Conservation (phyloP, 169 alveolate genomes). For the Babesia caballi region DNA sequence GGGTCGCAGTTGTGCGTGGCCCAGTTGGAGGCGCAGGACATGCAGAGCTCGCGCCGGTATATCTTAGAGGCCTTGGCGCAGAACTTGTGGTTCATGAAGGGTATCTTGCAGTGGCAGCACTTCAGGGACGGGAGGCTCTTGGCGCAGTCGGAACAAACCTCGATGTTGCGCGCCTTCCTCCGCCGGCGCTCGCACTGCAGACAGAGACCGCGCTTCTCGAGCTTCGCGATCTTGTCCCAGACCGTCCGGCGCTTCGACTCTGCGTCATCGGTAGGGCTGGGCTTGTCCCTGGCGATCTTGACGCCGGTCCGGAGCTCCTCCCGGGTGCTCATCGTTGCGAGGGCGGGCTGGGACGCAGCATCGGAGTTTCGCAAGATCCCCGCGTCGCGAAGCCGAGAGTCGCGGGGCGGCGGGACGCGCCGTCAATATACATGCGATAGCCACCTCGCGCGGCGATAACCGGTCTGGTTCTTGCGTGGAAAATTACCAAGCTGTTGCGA, state of each 20-base stretch:
- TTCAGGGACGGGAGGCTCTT: slow-evolving; percentile 2
- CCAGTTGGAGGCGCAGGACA: slow-evolving; percentile 55
- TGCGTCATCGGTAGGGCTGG: not conserved
- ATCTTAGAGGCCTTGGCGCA: slow-evolving; percentile 52
- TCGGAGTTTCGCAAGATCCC: not conserved
- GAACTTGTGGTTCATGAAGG: slow-evolving; percentile 42
- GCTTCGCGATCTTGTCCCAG: slow-evolving; percentile 43
- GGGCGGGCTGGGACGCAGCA: not conserved
- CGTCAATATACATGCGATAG: too few relatives aligned
- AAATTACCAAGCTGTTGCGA: too few relatives aligned
- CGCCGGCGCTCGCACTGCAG: slow-evolving; percentile 50
- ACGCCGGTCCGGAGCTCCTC: slow-evolving; percentile 34
- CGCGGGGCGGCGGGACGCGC: too few relatives aligned
- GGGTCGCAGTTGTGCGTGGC: slow-evolving; percentile 60
- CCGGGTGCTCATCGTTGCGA: slow-evolving; percentile 1
- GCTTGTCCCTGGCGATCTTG: not conserved
- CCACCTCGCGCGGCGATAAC: not conserved
- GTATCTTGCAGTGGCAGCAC: slow-evolving; percentile 59
- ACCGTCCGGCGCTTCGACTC: not conserved
- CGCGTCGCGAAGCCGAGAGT: not conserved
- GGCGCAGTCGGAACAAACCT: slow-evolving; percentile 50
- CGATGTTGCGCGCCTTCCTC: slow-evolving; percentile 35
- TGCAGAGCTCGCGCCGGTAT: slow-evolving; percentile 43
- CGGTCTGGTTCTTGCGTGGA: too few relatives aligned
- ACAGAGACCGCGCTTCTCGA: slow-evolving; percentile 38